Conservation (phyloP, 345 rosid genomes). For the Brassica napus region DNA sequence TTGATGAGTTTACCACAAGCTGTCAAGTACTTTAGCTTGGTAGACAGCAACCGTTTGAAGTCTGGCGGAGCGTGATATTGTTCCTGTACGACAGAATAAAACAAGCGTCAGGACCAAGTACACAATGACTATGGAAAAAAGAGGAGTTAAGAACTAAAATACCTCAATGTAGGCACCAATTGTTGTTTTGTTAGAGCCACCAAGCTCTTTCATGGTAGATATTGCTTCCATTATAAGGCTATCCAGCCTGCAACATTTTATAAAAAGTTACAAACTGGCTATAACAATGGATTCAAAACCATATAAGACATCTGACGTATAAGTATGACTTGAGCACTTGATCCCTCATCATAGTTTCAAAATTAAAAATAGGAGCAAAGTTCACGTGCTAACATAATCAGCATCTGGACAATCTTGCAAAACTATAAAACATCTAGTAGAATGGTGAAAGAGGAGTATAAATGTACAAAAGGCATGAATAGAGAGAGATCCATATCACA, state of each 20-base stretch:
- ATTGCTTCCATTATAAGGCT: constrained; percentile 90
- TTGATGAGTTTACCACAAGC: constrained; percentile 75
- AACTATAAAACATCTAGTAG: neutral
- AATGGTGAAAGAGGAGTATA: constrained; percentile 3
- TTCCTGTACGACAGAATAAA: constrained; percentile 53
- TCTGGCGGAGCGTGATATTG: constrained; percentile 93
- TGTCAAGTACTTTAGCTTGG: constrained; percentile 78
- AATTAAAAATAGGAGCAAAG: neutral
- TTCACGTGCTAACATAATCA: neutral
- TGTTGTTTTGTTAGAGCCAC: constrained; percentile 84
- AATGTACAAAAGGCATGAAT: neutral
- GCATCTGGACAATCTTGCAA: constrained; percentile 2
- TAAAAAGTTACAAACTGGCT: neutral
- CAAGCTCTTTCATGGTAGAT: constrained; percentile 79
- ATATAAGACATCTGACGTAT: neutral
- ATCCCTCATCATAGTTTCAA: neutral
- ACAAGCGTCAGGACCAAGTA: neutral
- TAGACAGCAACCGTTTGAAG: constrained; percentile 80
- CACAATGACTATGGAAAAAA: neutral
- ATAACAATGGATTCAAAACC: neutral
- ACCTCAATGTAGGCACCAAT: constrained; percentile 95
- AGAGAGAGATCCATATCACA: constrained; percentile 9
- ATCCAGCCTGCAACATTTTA: constrained; percentile 61
- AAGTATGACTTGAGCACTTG: neutral
- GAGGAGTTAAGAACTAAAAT: constrained; percentile 6